Conservation (phyloP, 1,139 yeast species). For the Geotrichum siamense region DNA sequence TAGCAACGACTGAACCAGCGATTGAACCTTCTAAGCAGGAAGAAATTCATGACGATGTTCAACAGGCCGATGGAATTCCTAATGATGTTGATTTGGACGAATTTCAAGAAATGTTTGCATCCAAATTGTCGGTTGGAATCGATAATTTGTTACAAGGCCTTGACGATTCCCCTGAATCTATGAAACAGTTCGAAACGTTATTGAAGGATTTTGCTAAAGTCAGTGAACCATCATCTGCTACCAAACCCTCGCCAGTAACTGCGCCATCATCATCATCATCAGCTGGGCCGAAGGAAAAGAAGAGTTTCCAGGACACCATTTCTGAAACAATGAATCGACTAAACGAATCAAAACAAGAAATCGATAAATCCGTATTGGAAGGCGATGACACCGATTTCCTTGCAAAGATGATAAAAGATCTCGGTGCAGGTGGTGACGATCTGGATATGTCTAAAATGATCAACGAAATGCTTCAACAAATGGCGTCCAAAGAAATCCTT, state of each 20-base stretch:
- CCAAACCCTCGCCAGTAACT: slow-evolving; percentile 11
- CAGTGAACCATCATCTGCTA: slow-evolving; percentile 26
- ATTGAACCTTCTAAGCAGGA: slow-evolving; percentile 11
- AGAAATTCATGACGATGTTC: slow-evolving; percentile 17
- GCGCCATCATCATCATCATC: slow-evolving; percentile 3
- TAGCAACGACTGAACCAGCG: slow-evolving; percentile 1
- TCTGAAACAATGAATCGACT: slow-evolving; percentile 75
- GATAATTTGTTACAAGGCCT: slow-evolving; percentile 48
- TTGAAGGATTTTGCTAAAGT: slow-evolving; percentile 43
- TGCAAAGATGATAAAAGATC: slow-evolving; percentile 44
- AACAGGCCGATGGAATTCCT: slow-evolving; percentile 9
- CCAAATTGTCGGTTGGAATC: slow-evolving; percentile 33
- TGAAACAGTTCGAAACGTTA: slow-evolving; percentile 48
- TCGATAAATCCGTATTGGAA: slow-evolving; percentile 56
- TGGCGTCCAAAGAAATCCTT: slow-evolving; percentile 77
- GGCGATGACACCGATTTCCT: slow-evolving; percentile 39
- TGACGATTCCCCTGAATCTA: slow-evolving; percentile 58
- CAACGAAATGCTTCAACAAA: slow-evolving; percentile 71
- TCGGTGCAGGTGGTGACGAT: slow-evolving; percentile 45
- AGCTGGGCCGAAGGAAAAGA: slow-evolving; percentile 20
- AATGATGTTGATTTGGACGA: slow-evolving; percentile 32
- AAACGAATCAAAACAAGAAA: slow-evolving; percentile 43
- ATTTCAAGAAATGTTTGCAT: slow-evolving; percentile 43
- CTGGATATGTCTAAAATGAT: slow-evolving; percentile 57
- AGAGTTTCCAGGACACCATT: slow-evolving; percentile 65